Evolutionary conservation across 129 eudicot species (phyloP), one percentile per base, ranked within the genome.

Genomic region (Tagetes patula): DNA sequence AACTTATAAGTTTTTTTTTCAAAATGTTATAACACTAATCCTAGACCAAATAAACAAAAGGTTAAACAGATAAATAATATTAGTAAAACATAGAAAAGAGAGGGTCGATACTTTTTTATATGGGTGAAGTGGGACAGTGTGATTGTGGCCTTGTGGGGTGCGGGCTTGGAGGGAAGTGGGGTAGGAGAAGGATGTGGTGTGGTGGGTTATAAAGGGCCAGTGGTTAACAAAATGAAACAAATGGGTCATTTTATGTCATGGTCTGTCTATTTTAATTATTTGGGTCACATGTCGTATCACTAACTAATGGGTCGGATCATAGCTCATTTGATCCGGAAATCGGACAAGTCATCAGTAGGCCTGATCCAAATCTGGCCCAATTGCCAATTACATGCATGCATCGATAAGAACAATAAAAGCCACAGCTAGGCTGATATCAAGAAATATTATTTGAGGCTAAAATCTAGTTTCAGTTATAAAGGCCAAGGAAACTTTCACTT

Each of bases 401-500:
- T 38, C 47, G 38, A 62, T 14, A 6, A 39, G 30, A 13, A 37
- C 61, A 52, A 52, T 36, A 53, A 39, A 53, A 20, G 27, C 27
- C 27, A 48, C 63, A 49, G 47, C 43, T n/a, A 36, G 48, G 6
- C 63, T 49, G 11, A 50, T 50, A 70, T 36, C 42, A 36, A 47
- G 36, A 42, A 67, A 7, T 12, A 13, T 32, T 31, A 47, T 49
- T 1, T 33, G 9, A 48, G 12, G 9, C 36, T 36, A 68, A 58
- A 58, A 30, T 54, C 6, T 43, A 42, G 27, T 65, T 56, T 39
- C 50, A 47, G 39, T 76, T 76, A 47, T 4, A 47, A 69, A 8
- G 7, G 20, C 6, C 40, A 32, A 60, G 8, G 11, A 32, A 63
- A 77, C 36, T 34, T 72, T 41, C 49, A 84, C 96, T 92, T 78